Conservation (phyloP, 2,329 filamentous ascomycete genomes). For the Metarhizium album region DNA sequence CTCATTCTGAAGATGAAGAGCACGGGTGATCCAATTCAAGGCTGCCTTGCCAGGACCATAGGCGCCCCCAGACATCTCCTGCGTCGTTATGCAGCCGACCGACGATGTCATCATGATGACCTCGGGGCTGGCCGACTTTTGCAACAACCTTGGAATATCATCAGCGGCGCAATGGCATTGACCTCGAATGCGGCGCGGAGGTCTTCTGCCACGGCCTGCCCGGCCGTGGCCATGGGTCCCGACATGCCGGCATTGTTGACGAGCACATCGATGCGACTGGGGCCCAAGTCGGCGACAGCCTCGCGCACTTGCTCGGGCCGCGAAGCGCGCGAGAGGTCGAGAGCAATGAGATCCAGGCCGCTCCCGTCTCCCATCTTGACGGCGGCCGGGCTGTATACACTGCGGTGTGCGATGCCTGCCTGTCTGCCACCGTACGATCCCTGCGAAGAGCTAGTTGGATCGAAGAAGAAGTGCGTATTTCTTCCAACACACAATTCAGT, state of each 20-base stretch:
- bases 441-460: too few species aligned
- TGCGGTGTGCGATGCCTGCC: too few species aligned
- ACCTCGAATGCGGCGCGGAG: conserved; percentile 29
- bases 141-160: conserved; percentile 26
- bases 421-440: too few species aligned
- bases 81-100: conserved; percentile 24
- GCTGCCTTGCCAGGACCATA: conserved; percentile 26
- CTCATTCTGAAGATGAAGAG: conserved; percentile 18
- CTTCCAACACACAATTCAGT: too few species aligned
- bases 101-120: conserved; percentile 26
- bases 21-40: conserved; percentile 22
- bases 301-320: conserved; percentile 6
- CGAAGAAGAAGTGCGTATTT: too few species aligned
- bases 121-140: conserved; percentile 17
- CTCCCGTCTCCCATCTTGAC: conserved; percentile 16
- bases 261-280: conserved; percentile 36
- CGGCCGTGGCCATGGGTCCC: conserved; percentile 17
- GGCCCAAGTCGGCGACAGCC: conserved; percentile 17
- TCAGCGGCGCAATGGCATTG: conserved; percentile 31
- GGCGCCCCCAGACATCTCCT: conserved; percentile 20
- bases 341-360: conserved; percentile 22
- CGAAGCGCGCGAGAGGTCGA: conserved; percentile 25
- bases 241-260: conserved; percentile 39
- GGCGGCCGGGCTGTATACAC: too few species aligned
- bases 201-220: conserved; percentile 20